Evolutionary conservation across 2,329 filamentous ascomycete species (phyloP), one percentile per base, ranked within the genome.

Genomic region (Cladosporium sp.): DNA sequence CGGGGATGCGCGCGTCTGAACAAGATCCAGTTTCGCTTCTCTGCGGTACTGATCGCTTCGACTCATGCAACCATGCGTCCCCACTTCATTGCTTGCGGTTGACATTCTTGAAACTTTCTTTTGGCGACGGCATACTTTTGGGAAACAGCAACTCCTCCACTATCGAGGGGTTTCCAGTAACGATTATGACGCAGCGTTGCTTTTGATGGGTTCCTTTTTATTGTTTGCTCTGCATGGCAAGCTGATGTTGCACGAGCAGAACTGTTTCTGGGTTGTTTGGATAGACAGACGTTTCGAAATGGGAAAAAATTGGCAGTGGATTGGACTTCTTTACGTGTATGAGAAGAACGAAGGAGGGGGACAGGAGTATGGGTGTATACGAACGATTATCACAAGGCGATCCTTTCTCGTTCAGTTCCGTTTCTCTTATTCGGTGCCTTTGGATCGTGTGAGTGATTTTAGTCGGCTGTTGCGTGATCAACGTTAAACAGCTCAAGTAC

Each of bases 171-270:
- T 46, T 46, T 46, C 39, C 39, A 46, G n/a, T 46, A 57, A 57
- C 54, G 54, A 57, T 57, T 39, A 36, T 57, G 32, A 57, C 54
- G 54, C 54, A 57, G 54, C 54, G 54, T 57, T 57, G 54, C 30
- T 57, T 36, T 57, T 57, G 36, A 21, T 8, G n/a, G 46, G 21
- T 49, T 25, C 7, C 14, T 16, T 36, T 36, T 28, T 28, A 28
- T 7, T 28, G 28, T 28, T 28, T 28, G 28, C 28, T 28, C 28
- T 7, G 7, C 36, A 39, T 39, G 39, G 39, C 39, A 11, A 11
- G 3, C 14, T 46, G 39, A 46, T 32, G n/a, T 13, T 46, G 18
- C 39, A 46, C 21, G 39, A n/a, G 5, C 39, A 21, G 39, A 5
- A 5, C 5, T 36, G 13, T 3, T 1, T 16, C 14, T 21, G 39